Conservation (phyloP, 345 rosid species). For the Eucalyptus albens region DNA sequence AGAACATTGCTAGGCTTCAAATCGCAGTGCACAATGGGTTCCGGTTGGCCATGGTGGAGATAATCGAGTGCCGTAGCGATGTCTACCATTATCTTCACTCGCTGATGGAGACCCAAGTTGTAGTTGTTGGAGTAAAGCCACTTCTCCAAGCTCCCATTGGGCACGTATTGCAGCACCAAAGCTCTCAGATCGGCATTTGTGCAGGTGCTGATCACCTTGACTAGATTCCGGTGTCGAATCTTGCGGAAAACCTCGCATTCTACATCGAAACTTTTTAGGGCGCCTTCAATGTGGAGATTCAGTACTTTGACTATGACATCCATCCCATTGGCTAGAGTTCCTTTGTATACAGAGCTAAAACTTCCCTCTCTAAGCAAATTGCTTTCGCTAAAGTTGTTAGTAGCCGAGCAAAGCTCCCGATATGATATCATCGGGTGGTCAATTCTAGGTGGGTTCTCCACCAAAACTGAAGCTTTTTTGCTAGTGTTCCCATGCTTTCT, state of each 20-base stretch:
- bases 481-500: background rate
- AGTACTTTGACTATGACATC: background rate
- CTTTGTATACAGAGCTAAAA: background rate
- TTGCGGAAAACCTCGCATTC: background rate
- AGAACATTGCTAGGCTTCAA: background rate
- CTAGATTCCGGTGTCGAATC: background rate
- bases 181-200: background rate
- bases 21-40: background rate
- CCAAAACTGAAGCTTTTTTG: too few relatives aligned
- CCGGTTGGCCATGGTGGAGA: background rate
- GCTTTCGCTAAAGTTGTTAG: background rate
- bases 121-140: background rate
- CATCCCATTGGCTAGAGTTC: background rate
- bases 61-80: background rate
- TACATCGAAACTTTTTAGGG: background rate
- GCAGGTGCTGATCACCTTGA: constrained; percentile 3
- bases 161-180: background rate
- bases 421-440: background rate
- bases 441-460: background rate
- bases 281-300: background rate
- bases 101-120: background rate
- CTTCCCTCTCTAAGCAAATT: background rate
- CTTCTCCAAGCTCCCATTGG: background rate
- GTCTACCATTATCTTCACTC: background rate
- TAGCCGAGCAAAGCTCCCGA: background rate